Percentiles rank a stretch among this genome's conserved stretches.
Conservation (phyloP, 2,329 filamentous ascomycete genomes). For the Dactylellina cionopaga region DNA sequence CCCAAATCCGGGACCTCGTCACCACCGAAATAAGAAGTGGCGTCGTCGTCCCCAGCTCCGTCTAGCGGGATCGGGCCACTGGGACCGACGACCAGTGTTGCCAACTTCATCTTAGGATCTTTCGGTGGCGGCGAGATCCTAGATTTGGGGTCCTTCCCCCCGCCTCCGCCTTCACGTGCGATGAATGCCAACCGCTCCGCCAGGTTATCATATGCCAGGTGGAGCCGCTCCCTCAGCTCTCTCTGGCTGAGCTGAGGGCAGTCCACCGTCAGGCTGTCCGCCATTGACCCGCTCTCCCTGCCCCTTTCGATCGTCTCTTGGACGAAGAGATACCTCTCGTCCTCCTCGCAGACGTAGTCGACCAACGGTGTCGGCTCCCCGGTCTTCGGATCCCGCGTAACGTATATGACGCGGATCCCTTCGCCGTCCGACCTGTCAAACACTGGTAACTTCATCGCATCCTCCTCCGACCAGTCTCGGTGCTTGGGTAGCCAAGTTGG, state of each 20-base stretch:
- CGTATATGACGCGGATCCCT: conserved; percentile 20
- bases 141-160: background rate
- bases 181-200: background rate
- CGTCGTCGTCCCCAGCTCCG: too few relatives aligned
- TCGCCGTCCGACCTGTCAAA: conserved; percentile 15
- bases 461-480: conserved; percentile 16
- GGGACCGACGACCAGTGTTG: background rate
- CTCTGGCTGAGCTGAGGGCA: background rate
- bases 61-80: conserved; percentile 3
- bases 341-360: conserved; percentile 18
- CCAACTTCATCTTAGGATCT: background rate
- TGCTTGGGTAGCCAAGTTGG: background rate
- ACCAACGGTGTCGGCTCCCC: background rate
- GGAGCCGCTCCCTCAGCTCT: conserved; percentile 1
- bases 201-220: conserved; percentile 22
- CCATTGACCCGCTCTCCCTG: background rate
- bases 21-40: too few relatives aligned
- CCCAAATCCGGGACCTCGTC: too few relatives aligned
- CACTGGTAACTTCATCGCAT: background rate
- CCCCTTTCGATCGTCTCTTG: background rate
- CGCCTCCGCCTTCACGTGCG: background rate
- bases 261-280: conserved; percentile 1
- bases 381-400: conserved; percentile 4
- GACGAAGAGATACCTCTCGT: conserved; percentile 17
- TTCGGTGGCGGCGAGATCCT: background rate